Evolutionary conservation across 2,329 filamentous ascomycete genomes (phyloP).

Genomic region (Aureobasidium vineae): DNA sequence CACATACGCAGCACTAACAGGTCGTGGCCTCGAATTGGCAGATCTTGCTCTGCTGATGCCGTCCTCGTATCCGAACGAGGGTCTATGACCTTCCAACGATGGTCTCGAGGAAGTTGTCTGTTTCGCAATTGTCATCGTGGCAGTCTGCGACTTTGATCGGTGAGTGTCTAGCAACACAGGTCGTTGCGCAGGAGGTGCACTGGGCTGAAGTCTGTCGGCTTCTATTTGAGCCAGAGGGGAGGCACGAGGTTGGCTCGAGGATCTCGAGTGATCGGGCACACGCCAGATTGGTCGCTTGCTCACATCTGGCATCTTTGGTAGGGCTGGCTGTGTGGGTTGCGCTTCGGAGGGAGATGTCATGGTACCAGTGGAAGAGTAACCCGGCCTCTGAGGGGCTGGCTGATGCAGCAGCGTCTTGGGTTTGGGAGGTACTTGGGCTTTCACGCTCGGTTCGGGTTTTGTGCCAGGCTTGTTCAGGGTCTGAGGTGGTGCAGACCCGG

Average conservation of each 20-base stretch:
- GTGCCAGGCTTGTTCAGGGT: background rate
- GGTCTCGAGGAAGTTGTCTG: constrained; percentile 60
- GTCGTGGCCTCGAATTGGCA: constrained; percentile 66
- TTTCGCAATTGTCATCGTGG: constrained; percentile 52
- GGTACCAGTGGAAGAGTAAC: constrained; percentile 70
- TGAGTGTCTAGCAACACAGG: constrained; percentile 47
- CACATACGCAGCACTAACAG: constrained; percentile 72
- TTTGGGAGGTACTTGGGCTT: constrained; percentile 3
- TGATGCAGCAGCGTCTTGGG: constrained; percentile 42
- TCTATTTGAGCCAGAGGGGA: constrained; percentile 41
- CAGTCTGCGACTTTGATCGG: constrained; percentile 52
- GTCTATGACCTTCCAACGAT: constrained; percentile 69
- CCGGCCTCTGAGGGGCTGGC: constrained; percentile 49
- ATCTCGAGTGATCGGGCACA: constrained; percentile 51
- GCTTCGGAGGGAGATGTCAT: constrained; percentile 66
- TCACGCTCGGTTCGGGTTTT: background rate
- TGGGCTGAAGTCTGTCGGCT: constrained; percentile 41
- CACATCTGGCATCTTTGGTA: constrained; percentile 43
- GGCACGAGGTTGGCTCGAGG: constrained; percentile 51
- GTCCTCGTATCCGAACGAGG: constrained; percentile 61
- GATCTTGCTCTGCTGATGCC: constrained; percentile 60
- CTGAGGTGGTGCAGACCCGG: background rate
- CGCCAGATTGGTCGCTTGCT: constrained; percentile 53
- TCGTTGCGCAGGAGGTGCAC: constrained; percentile 38
- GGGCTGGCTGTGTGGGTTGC: constrained; percentile 43